Evolutionary conservation across 805 yeast species (phyloP), one percentile per base, ranked within the genome.

Genomic region (Cyberlindnera misumaiensis): DNA sequence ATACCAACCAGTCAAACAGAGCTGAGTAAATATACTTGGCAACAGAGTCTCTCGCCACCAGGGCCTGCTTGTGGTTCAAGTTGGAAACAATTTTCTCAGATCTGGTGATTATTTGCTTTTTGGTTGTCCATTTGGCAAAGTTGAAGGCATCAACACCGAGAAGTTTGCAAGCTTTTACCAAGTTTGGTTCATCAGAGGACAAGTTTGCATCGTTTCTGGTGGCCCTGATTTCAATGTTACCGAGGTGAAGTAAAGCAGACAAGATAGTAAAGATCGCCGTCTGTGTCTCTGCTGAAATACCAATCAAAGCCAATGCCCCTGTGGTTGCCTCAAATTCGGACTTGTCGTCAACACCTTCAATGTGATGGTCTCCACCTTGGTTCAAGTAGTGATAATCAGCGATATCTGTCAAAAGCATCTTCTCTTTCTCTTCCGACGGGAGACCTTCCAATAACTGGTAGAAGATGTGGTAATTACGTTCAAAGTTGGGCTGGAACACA

Each of bases 11-110:
- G 56, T 90, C 97, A 51, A 90, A 90, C 44, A 93, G 64, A 3
- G 95, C 84, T 3, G 97, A 79, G 64, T 93, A 90, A 36, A 93
- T 82, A 60, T 82, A 90, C 60, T 90, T 90, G 35, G 97, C 87
- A 38, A 90, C 94, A n/a, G 98, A 93, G 63, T 90, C 97, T 56
- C 96, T 78, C 11, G 96, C 90, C 24, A 89, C 96, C 18, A 77
- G 52, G 8, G 97, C 94, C 58, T 89, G 95, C 51, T 77, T 77
- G 58, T 77, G 83, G 52, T 74, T 85, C 55, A 90, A 70, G 57
- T 83, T 87, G 17, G 95, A 80, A 34, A 80, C 78, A 56, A 90
- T 89, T 60, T 86, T 89, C 62, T 93, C 97, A 10, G 88, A 79
- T 59, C 97, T 74, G n/a, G 96, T 89, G 17, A 75, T 74, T 48